Base-by-base conservation (phyloP, 495 filamentous ascomycete genomes). In the Lentithecium fluviatile region DNA sequence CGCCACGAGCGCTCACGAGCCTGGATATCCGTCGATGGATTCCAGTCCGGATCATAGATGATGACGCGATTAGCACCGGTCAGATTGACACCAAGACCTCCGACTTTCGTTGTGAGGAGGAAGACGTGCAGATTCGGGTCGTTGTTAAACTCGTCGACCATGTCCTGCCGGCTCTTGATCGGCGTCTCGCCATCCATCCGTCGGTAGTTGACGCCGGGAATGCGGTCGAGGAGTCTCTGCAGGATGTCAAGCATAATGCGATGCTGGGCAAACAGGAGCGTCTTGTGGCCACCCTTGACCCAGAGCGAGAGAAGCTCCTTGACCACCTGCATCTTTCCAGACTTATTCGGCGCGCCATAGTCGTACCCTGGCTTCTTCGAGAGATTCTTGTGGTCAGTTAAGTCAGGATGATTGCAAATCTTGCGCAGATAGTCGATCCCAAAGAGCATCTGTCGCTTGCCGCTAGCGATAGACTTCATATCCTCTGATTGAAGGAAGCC, bases 31-130 rank as follows among this genome's bases (percentile, higher is more conserved):
- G 89, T 96, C 1, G 90, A 94, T 10, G 90, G 91, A 71, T 98
- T 97, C 94, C 94, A 98, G 71, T 98, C 93, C 0, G 94, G 94
- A 69, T 98, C 94, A 63, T 88, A 98, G 54, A 98, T 96, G 69
- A 98, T 95, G 54, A 98, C 91, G 23, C 94, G 87, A 72, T 95
- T 89, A 0, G 94, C 94, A 5, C 94, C 93, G 7, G 94, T 97
- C 13, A 98, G 76, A 66, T 98, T 98, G 46, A 96, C 83, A 5
- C 94, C 94, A 34, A 98, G 80, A 0, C 94, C 94, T 32, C 94
- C 94, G 25, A 97, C 95, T 70, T 91, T 93, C 4, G 94, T 97
- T 0, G 94, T 97, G 11, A 97, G 79, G 21, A 98, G 77, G 73
- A 98, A 97, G 3, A 97, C 84, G 65, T 97, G 85, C 21, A 95